Conservation (phyloP, 1,284 basidiomycete genomes). For the Ganoderma sp. region DNA sequence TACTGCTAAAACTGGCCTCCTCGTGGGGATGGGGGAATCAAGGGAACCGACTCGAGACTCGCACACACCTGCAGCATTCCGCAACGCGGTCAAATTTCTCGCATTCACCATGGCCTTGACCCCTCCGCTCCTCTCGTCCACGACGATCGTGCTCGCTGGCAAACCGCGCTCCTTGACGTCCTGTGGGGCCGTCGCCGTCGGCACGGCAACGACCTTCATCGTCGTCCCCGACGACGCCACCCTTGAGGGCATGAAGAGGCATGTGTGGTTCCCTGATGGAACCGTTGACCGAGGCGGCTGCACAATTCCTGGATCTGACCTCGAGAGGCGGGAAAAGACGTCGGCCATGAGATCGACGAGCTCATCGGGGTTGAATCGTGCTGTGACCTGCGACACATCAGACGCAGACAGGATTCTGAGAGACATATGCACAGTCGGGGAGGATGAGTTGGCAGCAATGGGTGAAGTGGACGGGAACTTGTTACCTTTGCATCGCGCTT, state of each 20-base stretch:
- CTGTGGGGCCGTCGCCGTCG: slow-evolving; percentile 47
- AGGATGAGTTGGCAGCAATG: not conserved
- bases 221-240: slow-evolving; percentile 55
- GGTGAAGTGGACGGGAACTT: not conserved
- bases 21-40: too few relatives aligned
- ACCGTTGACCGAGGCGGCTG: slow-evolving; percentile 60
- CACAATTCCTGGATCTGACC: slow-evolving; percentile 36
- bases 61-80: slow-evolving; percentile 78
- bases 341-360: slow-evolving; percentile 61
- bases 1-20: too few relatives aligned
- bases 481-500: too few relatives aligned
- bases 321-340: slow-evolving; percentile 49
- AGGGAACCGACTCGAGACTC: too few relatives aligned
- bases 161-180: slow-evolving; percentile 55
- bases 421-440: slow-evolving; percentile 38
- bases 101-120: slow-evolving; percentile 81
- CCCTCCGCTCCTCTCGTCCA: slow-evolving; percentile 72
- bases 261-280: slow-evolving; percentile 54
- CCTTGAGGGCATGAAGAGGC: slow-evolving; percentile 76
- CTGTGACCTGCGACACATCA: slow-evolving; percentile 54
- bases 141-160: slow-evolving; percentile 76
- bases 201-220: slow-evolving; percentile 78
- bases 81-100: slow-evolving; percentile 72
- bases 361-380: slow-evolving; percentile 48
- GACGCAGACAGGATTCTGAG: slow-evolving; percentile 59